Percentiles rank a stretch among this genome's conserved stretches.
Conservation (phyloP, 345 rosid species). For the Salix arbutifolia region DNA sequence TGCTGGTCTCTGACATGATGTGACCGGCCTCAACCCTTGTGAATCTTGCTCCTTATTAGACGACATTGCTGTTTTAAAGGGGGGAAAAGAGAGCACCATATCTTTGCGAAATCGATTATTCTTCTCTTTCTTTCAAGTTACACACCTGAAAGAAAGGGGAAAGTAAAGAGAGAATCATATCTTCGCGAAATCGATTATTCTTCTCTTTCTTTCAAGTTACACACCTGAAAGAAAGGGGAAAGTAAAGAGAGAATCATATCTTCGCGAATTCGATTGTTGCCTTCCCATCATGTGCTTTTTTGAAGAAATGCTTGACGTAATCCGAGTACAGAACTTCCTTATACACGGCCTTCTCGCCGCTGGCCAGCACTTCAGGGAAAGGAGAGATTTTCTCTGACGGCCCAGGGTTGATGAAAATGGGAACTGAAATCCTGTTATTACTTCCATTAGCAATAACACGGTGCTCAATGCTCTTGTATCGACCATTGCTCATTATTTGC, state of each 20-base stretch:
- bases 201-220: no score
- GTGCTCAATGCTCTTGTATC: conserved; percentile 23
- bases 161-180: neutral
- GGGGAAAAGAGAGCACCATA: no score
- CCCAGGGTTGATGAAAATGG: conserved; percentile 22
- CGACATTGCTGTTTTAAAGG: neutral
- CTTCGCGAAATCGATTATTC: neutral
- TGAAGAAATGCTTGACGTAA: conserved; percentile 16
- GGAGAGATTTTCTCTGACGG: conserved; percentile 13
- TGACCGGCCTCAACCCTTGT: neutral
- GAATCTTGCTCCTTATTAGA: neutral
- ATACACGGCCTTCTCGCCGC: conserved; percentile 13
- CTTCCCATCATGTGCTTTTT: conserved; percentile 18
- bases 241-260: neutral
- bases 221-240: neutral
- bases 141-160: neutral
- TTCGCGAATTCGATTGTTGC: neutral
- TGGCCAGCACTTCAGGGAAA: conserved; percentile 22
- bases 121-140: neutral
- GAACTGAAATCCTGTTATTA: conserved; percentile 22
- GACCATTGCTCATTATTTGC: conserved; percentile 29
- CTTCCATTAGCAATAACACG: conserved; percentile 16
- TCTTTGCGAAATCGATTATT: no score
- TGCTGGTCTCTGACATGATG: neutral
- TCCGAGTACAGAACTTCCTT: conserved; percentile 11